Evolutionary conservation across 441 rosid species (phyloP), one percentile per base, ranked within the genome.

Genomic region (Pelargonium fulgidum): DNA sequence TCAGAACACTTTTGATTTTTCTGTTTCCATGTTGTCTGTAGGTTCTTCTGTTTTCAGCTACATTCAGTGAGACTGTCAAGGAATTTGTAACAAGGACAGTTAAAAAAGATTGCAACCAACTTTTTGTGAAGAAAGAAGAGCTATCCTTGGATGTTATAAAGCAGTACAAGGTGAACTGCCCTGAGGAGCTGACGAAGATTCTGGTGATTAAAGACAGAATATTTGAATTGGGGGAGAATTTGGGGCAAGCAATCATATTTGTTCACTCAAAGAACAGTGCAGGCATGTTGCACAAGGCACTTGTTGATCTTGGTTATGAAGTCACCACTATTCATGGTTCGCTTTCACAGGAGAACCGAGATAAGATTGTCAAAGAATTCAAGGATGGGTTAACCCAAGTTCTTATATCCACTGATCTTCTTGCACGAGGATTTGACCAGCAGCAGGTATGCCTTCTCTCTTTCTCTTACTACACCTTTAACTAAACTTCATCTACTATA

Each of bases 361-460:
- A 94, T 75, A 87, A 84, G 79, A 89, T 94, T 22, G 88, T 94
- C 50, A 86, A 84, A 72, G 97, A 94, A 77, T 94, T 94, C 75
- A 92, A 82, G 81, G 97, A 89, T 78, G 89, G 92, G n/a, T 66
- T 94, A 42, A 94, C 99, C 29, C 87, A 84, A 76, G 94, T 94
- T 72, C 91, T 94, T 71, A 94, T 94, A 62, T 85, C 98, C 9
- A 94, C 98, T 0, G 98, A 94, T 26, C 81, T 92, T 47, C 93
- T 94, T 71, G 96, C 97, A 7, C 85, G 99, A 70, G 99, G 98
- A 14, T 94, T 94, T 73, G 98, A 94, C 75, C 98, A 94, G 76
- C 90, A 89, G 62, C 91, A 86, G 91, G 96, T 85, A 68, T 64
- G 61, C 26, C 63, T 13, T n/a, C 47, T 26, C 36, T 61, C 39